Base-by-base conservation (phyloP, 352 stramenopile species). In the Phytophthora tubulina region DNA sequence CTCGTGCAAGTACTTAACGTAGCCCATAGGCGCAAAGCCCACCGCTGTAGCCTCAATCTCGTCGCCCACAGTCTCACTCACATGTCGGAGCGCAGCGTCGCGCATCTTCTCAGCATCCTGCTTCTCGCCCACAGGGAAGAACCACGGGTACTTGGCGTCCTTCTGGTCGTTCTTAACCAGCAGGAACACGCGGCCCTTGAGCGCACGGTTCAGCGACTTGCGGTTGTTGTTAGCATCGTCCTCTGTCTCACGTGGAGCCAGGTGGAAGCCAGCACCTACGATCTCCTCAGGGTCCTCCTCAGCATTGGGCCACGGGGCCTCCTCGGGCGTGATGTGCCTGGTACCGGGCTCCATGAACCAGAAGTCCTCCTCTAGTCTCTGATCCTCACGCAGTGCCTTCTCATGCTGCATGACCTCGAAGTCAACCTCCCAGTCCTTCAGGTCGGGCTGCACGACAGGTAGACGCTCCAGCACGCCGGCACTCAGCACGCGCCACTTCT, bases 281-380 rank as follows among this genome's bases (percentile, higher is more conserved):
- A 91, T 73, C 48, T 94, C 85, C 46, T 94, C 86, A 1, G 83
- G 76, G 58, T 94, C 80, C 7, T 90, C 76, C 50, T 78, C 65
- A 32, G 78, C 86, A 41, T 88, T 85, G 11, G 86, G 85, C 73
- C 75, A 78, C 59, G 85, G 84, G 5, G 84, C 86, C 62, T 96
- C 88, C 57, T 96, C 88, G 2, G 88, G 86, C 63, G 79, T 85
- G 56, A 94, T 88, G 67, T 96, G 83, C 53, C 68, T 82, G 35
- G 84, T 70, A 3, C 88, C 88, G 2, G 88, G 84, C 63, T 96
- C 88, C 78, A 91, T 90, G 75, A 92, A 93, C 88, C 88, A 96
- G 59, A 96, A 96, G 49, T 90, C 86, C 39, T 94, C 85, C 45
- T 93, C 86, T 35, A 96, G 49, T 45, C 88, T 77, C 85, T 94